Evolutionary conservation across 2,329 filamentous ascomycete species (phyloP), one percentile per base, ranked within the genome.

Genomic region (Fusarium sp.): DNA sequence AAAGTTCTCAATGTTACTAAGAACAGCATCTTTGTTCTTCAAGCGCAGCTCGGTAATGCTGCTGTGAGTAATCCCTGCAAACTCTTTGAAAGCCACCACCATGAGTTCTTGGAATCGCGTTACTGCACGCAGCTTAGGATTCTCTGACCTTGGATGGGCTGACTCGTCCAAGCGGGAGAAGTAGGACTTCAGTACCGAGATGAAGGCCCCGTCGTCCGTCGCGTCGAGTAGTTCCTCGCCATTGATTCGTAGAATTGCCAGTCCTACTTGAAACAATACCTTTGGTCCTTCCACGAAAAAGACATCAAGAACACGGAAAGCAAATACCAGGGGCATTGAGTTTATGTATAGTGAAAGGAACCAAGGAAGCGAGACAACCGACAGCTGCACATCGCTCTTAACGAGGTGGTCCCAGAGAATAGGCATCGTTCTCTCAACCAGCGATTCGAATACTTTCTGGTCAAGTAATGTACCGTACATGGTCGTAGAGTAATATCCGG

Each of bases 341-440:
- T 99, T 99, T 85, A 99, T 97, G 82, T 98, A 99, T 20, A 99
- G 86, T 8, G 95, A 98, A 59, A 99, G 86, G 79, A 99, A 99
- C 96, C 96, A 99, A 5, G 96, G 96, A 45, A 99, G 86, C 12
- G 95, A 98, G 18, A 98, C 96, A 34, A 99, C 96, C 1, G 96
- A 98, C 22, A 99, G 88, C 80, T 99, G 97, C 24, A 99, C 94
- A 77, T 99, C 96, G 63, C 92, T 96, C 82, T 96, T 97, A 71
- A 95, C 92, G n/a, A 99, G 89, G 77, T 99, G 96, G 24, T 98
- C 95, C 95, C 96, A 99, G 18, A 99, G 87, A 63, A 99, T 92
- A 3, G 96, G 96, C 95, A 99, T 98, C 2, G 96, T 99, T 83
- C 94, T 96, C 80, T 99, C 96, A n/a, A 99, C 96, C 6, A 99